A percentile compares a stretch with the other conserved stretches of the same genome.
These are phyloP conservation scores for Harrya chromipes DNA, from an alignment of 768 basidiomycete species.

Conservation along the genomic window DNA sequence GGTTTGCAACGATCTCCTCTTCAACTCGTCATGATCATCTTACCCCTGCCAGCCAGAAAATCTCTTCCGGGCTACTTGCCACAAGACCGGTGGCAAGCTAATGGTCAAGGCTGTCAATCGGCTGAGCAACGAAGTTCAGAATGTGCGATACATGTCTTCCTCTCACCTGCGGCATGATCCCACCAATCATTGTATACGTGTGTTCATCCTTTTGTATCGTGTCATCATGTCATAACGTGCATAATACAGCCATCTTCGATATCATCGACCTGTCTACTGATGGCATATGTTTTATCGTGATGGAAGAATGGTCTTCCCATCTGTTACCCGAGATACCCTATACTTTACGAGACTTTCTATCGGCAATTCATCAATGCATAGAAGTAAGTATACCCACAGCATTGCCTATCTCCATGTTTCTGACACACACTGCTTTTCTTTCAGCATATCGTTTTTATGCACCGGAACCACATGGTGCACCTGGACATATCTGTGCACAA, in stretches of 20 bases:
- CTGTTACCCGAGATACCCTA: constrained; percentile 51
- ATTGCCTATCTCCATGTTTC: neutral
- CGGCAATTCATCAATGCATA: constrained; percentile 61
- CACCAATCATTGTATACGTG: constrained; percentile 78
- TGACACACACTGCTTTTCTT: constrained; percentile 4
- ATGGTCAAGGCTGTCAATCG: constrained; percentile 69
- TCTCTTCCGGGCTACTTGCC: constrained; percentile 63
- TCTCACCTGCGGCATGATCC: constrained; percentile 52
- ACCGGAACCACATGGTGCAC: constrained; percentile 61
- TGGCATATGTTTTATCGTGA: constrained; percentile 62
- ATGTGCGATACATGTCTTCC: constrained; percentile 54
- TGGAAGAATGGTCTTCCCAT: constrained; percentile 78
- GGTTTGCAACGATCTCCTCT: constrained; percentile 39
- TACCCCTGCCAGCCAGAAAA: constrained; percentile 54
- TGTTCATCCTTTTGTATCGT: constrained; percentile 27
- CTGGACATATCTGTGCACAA: constrained; percentile 72
- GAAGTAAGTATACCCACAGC: constrained; percentile 44
- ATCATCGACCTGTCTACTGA: constrained; percentile 54
- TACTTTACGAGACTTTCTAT: constrained; percentile 51
- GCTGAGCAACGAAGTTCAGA: constrained; percentile 58
- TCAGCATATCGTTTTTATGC: constrained; percentile 72
- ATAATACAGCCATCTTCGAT: constrained; percentile 56
- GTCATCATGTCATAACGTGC: constrained; percentile 6
- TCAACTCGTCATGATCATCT: constrained; percentile 2
- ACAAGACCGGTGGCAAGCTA: constrained; percentile 48